Conservation (phyloP, 257 asterid species). For the Nicotiana noctiflora region DNA sequence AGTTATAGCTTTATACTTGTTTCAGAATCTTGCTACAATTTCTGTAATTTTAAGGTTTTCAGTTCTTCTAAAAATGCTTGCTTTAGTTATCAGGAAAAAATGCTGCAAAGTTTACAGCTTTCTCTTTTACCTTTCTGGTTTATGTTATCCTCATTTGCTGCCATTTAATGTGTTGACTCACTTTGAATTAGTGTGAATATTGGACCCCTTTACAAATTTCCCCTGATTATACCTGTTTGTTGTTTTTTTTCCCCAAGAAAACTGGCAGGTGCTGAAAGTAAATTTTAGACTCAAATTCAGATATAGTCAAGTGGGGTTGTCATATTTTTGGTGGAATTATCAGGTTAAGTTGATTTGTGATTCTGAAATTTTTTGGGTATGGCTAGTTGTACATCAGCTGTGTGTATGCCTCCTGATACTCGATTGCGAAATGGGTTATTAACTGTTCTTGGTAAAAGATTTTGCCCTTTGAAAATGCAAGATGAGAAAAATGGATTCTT, state of each 20-base stretch:
- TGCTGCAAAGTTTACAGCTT: background rate
- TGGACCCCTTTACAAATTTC: background rate
- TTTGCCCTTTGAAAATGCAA: conserved; percentile 37
- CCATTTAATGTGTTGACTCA: background rate
- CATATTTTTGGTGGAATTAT: background rate
- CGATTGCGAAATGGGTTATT: conserved; percentile 37
- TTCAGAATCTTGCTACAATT: background rate
- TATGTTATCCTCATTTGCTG: background rate
- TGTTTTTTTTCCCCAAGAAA: background rate
- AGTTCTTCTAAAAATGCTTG: background rate
- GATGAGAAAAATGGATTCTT: conserved; percentile 38
- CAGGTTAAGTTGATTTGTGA: background rate
- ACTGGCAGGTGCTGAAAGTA: background rate
- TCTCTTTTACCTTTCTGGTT: background rate
- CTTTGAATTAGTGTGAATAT: background rate
- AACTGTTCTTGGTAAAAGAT: conserved; percentile 39
- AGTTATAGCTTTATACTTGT: background rate
- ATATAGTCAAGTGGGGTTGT: background rate
- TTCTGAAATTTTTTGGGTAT: conserved; percentile 16
- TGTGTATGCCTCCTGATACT: conserved; percentile 46
- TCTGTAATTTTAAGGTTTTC: background rate
- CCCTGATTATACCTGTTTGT: background rate
- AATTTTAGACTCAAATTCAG: background rate
- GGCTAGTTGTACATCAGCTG: conserved; percentile 59
- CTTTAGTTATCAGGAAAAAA: background rate